Evolutionary conservation across 164 flowering plant genomes (phyloP).

Genomic region (Dillenia suffruticosa): DNA sequence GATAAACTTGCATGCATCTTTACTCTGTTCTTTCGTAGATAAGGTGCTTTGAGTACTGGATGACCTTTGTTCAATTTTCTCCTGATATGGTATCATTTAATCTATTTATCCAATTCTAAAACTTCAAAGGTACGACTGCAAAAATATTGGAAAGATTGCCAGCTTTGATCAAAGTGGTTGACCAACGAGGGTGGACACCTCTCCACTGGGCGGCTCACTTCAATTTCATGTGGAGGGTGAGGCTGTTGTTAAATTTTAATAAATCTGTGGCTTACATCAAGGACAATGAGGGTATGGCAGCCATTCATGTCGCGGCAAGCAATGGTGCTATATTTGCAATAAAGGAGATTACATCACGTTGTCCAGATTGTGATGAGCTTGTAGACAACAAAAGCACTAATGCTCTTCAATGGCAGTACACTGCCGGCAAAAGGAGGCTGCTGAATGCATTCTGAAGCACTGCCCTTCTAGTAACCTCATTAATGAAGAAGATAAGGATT

Average conservation of each 20-base stretch:
- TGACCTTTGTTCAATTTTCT: too few relatives aligned
- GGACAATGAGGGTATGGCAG: slow-evolving; percentile 7
- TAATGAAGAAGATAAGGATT: slow-evolving; percentile 5
- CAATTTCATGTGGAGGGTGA: not conserved
- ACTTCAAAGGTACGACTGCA: too few relatives aligned
- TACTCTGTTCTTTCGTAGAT: too few relatives aligned
- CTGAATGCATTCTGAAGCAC: not conserved
- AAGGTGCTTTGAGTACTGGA: too few relatives aligned
- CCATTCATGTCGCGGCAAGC: slow-evolving; percentile 11
- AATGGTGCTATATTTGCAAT: not conserved
- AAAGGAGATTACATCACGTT: not conserved
- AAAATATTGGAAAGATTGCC: not conserved
- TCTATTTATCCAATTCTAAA: too few relatives aligned
- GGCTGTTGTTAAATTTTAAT: not conserved
- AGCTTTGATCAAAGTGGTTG: not conserved
- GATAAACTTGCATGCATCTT: too few relatives aligned
- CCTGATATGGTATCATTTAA: too few relatives aligned
- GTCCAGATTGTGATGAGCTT: slow-evolving; percentile 15
- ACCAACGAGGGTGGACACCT: slow-evolving; percentile 5
- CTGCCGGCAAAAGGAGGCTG: too few relatives aligned
- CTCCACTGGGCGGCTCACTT: slow-evolving; percentile 7
- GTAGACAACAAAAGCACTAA: slow-evolving; percentile 8
- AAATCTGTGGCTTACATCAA: slow-evolving; percentile 4
- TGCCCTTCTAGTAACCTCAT: not conserved
- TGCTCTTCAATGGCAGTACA: slow-evolving; percentile 6